Evolutionary conservation across 164 flowering plant genomes (phyloP).

Genomic region (Sedum album): DNA sequence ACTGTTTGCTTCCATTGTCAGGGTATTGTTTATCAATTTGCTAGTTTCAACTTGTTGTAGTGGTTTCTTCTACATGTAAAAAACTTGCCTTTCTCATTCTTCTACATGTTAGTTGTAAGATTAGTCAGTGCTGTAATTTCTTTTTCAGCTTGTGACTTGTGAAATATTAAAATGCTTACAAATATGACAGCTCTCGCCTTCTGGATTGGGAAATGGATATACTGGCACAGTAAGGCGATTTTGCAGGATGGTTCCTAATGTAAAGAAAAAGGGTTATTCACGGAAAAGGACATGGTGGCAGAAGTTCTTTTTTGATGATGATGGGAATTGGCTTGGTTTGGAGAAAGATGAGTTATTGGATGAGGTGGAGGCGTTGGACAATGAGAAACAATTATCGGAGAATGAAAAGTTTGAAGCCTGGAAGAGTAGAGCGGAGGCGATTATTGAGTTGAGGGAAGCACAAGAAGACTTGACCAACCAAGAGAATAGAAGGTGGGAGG

Average conservation of each 20-base stretch:
- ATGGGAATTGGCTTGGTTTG: conserved; percentile 81
- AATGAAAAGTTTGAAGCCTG: conserved; percentile 82
- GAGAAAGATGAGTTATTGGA: conserved; percentile 48
- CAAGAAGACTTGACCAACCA: conserved; percentile 69
- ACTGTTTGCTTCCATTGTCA: not conserved
- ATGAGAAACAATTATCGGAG: conserved; percentile 41
- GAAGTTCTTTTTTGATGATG: conserved; percentile 70
- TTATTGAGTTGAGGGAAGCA: conserved; percentile 81
- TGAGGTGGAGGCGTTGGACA: conserved; percentile 19
- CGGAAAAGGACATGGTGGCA: conserved; percentile 62
- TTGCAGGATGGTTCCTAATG: conserved; percentile 35
- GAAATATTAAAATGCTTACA: not conserved
- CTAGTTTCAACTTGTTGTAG: too few species aligned
- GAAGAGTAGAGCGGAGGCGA: conserved; percentile 93
- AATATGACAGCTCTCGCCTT: conserved; percentile 7
- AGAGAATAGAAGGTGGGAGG: conserved; percentile 85
- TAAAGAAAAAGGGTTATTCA: conserved; percentile 17
- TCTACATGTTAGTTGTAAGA: not conserved
- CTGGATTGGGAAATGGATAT: conserved; percentile 35
- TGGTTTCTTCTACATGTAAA: too few species aligned
- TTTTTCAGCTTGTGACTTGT: not conserved
- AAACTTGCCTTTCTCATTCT: too few species aligned
- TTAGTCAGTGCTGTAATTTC: not conserved
- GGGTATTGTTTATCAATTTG: not conserved
- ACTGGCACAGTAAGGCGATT: conserved; percentile 22